These are phyloP conservation scores for Trichomonascus vanleenenianus DNA, from an alignment of 805 yeast genomes.

Conservation along the genomic window DNA sequence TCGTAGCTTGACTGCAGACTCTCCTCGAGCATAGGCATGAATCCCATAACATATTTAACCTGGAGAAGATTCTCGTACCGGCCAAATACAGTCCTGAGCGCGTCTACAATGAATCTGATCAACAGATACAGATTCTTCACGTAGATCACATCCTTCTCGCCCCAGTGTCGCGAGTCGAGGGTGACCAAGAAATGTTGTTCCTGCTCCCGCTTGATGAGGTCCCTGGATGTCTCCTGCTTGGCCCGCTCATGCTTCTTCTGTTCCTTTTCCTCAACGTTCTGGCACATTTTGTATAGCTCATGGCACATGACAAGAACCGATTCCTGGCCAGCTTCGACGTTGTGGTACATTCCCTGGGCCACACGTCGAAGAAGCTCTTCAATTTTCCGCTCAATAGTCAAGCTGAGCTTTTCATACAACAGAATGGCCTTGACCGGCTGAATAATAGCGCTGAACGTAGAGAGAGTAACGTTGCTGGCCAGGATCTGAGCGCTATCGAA, in stretches of 20 bases:
- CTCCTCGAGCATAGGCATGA: constrained; percentile 62
- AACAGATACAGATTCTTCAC: constrained; percentile 52
- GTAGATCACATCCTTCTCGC: constrained; percentile 27
- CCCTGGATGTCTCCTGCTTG: constrained; percentile 5
- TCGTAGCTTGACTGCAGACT: constrained; percentile 64
- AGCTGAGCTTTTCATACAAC: constrained; percentile 53
- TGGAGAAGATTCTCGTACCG: constrained; percentile 54
- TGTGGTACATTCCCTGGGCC: constrained; percentile 70
- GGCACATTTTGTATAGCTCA: constrained; percentile 51
- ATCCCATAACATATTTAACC: constrained; percentile 55
- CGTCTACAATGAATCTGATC: constrained; percentile 69
- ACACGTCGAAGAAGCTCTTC: constrained; percentile 73
- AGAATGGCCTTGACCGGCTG: constrained; percentile 60
- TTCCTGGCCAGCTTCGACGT: constrained; percentile 47
- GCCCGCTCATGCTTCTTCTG: constrained; percentile 17
- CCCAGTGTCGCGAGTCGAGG: constrained; percentile 40
- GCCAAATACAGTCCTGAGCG: constrained; percentile 62
- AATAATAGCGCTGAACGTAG: constrained; percentile 48
- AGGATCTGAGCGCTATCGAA: constrained; percentile 79
- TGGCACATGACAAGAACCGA: constrained; percentile 64
- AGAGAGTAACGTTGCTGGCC: constrained; percentile 53
- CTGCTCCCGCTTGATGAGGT: constrained; percentile 29
- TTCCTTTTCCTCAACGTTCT: constrained; percentile 20
- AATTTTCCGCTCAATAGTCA: constrained; percentile 63
- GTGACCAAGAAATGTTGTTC: constrained; percentile 71